Evolutionary conservation across 305 asterid genomes (phyloP), one percentile per base, ranked within the genome.

Genomic region (Nicotiana rustica): DNA sequence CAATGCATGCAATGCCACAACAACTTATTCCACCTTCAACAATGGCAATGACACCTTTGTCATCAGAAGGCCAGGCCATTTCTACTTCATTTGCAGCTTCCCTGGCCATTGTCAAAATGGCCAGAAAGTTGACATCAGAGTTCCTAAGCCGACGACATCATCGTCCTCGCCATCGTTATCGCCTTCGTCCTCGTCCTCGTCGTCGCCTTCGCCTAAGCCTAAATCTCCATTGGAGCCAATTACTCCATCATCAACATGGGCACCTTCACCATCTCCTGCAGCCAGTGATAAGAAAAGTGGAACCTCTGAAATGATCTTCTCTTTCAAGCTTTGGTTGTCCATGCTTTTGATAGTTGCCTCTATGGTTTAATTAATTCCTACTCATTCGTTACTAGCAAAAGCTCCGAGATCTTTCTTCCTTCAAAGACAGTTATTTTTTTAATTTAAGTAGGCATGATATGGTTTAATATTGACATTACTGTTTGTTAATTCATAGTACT

Each of bases 71-170:
- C 66, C 89, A 10, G 94, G 93, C 14, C 98, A 94, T 82, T 92
- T 75, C 64, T 92, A 85, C 86, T 94, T 92, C 90, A 87, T 91
- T 1, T 87, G 97, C 82, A 17, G 89, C 71, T 0, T 84, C 0
- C 85, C 90, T 4, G 87, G 81, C 78, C 98, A 92, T 82, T 94
- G 98, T 25, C 49, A 82, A 79, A 68, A 82, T 4, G 95, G 97
- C 2, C 93, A 87, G 70, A 93, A 78, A 83, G 87, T 93, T 18
- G 95, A 93, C 60, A 87, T 93, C 1, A 87, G 96, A 56, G 92
- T 90, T 4, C 73, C 47, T 0, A 13, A 8, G 35, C 87, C 89
- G 0, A 49, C 44, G 21, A 67, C 86, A 8, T 0, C 21, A 14
- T 73, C 79, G 0, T 57, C 83, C 1, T 47, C 78, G 13, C 70